These are phyloP conservation scores for Kwoniella newhampshirensis DNA, from an alignment of 768 basidiomycete species.

Conservation along the genomic window DNA sequence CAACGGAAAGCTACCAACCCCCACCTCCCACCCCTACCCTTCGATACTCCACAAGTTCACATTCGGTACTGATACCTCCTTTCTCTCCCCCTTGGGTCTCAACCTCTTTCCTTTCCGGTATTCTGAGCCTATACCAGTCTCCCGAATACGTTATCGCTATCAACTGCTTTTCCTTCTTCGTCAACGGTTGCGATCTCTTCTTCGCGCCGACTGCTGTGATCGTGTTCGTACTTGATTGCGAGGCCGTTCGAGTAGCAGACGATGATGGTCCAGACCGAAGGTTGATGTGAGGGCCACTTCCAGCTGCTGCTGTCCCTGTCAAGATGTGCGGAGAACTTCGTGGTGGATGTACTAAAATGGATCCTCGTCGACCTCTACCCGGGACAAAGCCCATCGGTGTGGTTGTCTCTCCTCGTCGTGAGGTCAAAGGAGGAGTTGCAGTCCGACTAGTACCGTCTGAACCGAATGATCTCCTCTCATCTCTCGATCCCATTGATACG, in stretches of 20 bases:
- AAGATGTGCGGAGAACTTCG: too few species aligned
- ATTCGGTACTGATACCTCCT: constrained; percentile 18
- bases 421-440: constrained; percentile 5
- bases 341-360: too few species aligned
- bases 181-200: background rate
- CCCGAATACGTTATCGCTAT: constrained; percentile 52
- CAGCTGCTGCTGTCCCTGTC: too few species aligned
- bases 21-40: constrained; percentile 43
- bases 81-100: constrained; percentile 17
- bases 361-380: background rate
- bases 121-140: constrained; percentile 53
- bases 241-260: background rate
- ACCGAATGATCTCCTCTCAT: constrained; percentile 39
- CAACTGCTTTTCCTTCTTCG: constrained; percentile 39
- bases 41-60: constrained; percentile 50
- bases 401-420: background rate
- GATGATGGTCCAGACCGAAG: too few species aligned
- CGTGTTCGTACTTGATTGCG: background rate
- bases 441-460: constrained; percentile 17
- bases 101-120: constrained; percentile 32
- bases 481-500: constrained; percentile 20
- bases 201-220: background rate
- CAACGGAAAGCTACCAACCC: constrained; percentile 38
- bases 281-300: too few species aligned
- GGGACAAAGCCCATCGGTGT: background rate